phyloP scores from a whole-genome alignment of 495 filamentous ascomycete genomes.

The Penicillium cosmopolitanum region DNA sequence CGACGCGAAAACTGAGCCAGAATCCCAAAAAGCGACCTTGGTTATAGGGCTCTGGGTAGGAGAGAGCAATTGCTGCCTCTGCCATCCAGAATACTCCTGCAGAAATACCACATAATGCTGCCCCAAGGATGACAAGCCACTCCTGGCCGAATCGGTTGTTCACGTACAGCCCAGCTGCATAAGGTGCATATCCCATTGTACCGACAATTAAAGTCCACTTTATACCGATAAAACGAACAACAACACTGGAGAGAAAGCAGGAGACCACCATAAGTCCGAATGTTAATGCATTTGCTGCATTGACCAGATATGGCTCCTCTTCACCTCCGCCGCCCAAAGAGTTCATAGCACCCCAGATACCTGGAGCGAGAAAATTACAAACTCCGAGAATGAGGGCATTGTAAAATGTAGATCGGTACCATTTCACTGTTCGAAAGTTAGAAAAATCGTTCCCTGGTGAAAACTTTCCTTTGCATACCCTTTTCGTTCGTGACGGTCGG shows the following conservation, averaged over 20 bases:
- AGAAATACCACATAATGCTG: constrained; percentile 65
- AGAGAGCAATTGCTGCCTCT: constrained; percentile 66
- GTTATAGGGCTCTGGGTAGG: constrained; percentile 66
- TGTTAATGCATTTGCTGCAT: constrained; percentile 68
- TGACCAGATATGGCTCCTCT: constrained; percentile 65
- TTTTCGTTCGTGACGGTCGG: constrained; percentile 14
- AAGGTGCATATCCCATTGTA: constrained; percentile 68
- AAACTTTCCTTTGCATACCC: constrained; percentile 26
- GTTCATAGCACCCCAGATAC: constrained; percentile 73
- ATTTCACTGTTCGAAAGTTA: constrained; percentile 50
- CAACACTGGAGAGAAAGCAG: constrained; percentile 56
- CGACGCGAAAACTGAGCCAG: constrained; percentile 64
- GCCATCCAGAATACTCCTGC: constrained; percentile 72
- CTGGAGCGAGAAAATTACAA: constrained; percentile 65
- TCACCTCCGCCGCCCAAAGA: constrained; percentile 67
- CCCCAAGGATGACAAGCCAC: constrained; percentile 67
- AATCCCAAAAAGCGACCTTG: constrained; percentile 61
- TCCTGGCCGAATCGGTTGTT: constrained; percentile 67
- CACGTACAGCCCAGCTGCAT: constrained; percentile 65
- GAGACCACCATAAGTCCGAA: constrained; percentile 69
- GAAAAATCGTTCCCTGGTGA: no score
- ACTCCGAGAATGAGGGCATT: constrained; percentile 66
- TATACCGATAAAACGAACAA: constrained; percentile 64
- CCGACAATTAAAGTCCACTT: constrained; percentile 67
- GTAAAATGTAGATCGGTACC: constrained; percentile 66